Evolutionary conservation across 1,139 yeast genomes (phyloP).

Genomic region (Geotrichum candidum): DNA sequence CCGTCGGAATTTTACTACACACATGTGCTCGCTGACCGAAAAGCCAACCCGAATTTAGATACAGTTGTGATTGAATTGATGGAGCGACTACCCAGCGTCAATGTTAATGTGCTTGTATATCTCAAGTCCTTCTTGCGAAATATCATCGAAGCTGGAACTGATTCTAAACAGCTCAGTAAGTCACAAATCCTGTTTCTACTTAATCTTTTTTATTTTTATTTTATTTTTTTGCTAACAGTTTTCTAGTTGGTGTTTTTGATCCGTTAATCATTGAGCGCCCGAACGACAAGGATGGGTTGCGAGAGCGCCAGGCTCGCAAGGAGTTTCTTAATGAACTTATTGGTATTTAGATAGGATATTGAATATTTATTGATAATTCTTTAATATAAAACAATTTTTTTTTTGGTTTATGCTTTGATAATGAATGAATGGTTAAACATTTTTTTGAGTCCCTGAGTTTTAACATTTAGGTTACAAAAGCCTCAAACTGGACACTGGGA

Average conservation of each 20-base stretch:
- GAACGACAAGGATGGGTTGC: background rate
- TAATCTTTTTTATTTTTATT: background rate
- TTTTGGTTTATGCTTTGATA: background rate
- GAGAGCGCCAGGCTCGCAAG: background rate
- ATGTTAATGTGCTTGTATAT: conserved; percentile 40
- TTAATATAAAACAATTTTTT: background rate
- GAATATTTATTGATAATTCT: background rate
- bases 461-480: background rate
- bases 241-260: conserved; percentile 5
- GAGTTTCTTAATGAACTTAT: conserved; percentile 1
- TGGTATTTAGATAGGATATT: background rate
- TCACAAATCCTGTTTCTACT: background rate
- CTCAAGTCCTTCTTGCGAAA: conserved; percentile 36
- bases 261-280: conserved; percentile 5
- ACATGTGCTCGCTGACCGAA: conserved; percentile 7
- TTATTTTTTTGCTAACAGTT: background rate
- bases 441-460: background rate
- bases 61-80: conserved; percentile 23
- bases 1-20: conserved; percentile 32
- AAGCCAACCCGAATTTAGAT: background rate
- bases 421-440: too few species aligned
- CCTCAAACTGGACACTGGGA: background rate
- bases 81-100: conserved; percentile 37
- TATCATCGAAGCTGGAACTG: background rate
- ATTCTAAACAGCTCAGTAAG: conserved; percentile 1